Conservation (phyloP, 2,329 filamentous ascomycete species). For the Xylaria sp. region DNA sequence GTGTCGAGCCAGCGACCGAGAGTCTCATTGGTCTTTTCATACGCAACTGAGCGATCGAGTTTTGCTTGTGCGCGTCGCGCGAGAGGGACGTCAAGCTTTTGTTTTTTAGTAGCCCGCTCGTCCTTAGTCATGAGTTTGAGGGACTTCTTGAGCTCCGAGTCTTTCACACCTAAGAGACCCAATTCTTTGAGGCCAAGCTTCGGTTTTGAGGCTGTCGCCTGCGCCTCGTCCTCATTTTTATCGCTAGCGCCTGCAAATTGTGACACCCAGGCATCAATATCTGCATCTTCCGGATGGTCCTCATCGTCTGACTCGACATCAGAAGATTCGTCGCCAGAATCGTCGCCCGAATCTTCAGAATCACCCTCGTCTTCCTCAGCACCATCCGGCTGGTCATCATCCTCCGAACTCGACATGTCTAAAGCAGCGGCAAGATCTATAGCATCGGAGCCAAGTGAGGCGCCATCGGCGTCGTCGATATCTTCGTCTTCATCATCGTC, state of each 20-base stretch:
- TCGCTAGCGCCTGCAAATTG: conserved; percentile 74
- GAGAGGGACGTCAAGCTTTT: conserved; percentile 84
- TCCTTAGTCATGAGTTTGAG: conserved; percentile 79
- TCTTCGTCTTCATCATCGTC: conserved; percentile 63
- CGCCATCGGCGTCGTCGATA: conserved; percentile 66
- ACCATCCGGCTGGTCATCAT: conserved; percentile 61
- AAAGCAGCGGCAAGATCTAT: conserved; percentile 69
- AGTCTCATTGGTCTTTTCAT: conserved; percentile 91
- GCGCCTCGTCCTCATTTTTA: conserved; percentile 61
- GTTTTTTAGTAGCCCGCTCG: conserved; percentile 66
- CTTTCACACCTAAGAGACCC: conserved; percentile 74
- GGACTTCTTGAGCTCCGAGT: conserved; percentile 80
- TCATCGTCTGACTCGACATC: conserved; percentile 58
- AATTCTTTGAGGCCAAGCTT: conserved; percentile 83
- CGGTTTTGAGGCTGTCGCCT: conserved; percentile 66
- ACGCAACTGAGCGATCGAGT: conserved; percentile 83
- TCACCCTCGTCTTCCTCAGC: conserved; percentile 59
- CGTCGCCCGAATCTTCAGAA: conserved; percentile 56
- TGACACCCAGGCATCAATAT: conserved; percentile 64
- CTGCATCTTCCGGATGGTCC: conserved; percentile 62
- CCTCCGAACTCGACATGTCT: conserved; percentile 59
- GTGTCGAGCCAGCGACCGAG: conserved; percentile 93
- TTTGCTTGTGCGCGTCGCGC: conserved; percentile 88
- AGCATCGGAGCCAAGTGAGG: conserved; percentile 68
- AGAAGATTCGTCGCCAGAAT: conserved; percentile 55